A percentile compares a stretch with the other conserved stretches of the same genome.
phyloP scores from a whole-genome alignment of 2,329 filamentous ascomycete species.

The Blastomyces parvus region DNA sequence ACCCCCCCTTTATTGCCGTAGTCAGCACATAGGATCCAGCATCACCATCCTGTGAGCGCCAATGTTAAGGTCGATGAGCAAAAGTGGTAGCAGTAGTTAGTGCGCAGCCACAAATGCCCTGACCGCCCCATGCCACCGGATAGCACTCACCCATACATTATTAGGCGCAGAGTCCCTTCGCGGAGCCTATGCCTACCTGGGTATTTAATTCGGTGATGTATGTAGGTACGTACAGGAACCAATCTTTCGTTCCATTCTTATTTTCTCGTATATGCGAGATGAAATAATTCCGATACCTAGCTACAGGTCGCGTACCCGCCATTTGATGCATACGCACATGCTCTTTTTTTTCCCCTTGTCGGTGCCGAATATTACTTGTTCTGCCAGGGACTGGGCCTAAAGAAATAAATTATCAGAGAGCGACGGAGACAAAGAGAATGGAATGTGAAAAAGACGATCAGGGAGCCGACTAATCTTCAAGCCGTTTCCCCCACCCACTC shows the following conservation, averaged over 20 bases:
- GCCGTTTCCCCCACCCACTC: not conserved
- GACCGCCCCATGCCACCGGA: not conserved
- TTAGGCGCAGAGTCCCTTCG: not conserved
- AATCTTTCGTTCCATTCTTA: not conserved
- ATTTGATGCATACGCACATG: not conserved
- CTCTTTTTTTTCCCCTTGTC: not conserved
- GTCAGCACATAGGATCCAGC: not conserved
- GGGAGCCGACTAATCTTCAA: not conserved
- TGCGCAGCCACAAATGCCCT: not conserved
- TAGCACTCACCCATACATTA: not conserved
- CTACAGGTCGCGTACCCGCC: not conserved
- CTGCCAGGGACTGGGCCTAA: not conserved
- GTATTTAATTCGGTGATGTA: not conserved
- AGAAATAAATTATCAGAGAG: not conserved
- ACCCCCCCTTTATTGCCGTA: not conserved
- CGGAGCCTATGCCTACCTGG: not conserved
- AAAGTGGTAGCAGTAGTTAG: not conserved
- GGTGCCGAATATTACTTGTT: not conserved
- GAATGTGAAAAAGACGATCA: too few species aligned
- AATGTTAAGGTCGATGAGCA: not conserved
- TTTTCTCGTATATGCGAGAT: not conserved
- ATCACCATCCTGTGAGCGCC: not conserved
- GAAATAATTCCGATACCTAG: not conserved
- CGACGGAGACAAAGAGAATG: not conserved
- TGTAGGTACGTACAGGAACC: constrained; percentile 1